Percentiles rank a stretch among this genome's conserved stretches.
These are phyloP conservation scores for Soucietia sequanensis DNA, from an alignment of 805 yeast species.

Conservation along the genomic window DNA sequence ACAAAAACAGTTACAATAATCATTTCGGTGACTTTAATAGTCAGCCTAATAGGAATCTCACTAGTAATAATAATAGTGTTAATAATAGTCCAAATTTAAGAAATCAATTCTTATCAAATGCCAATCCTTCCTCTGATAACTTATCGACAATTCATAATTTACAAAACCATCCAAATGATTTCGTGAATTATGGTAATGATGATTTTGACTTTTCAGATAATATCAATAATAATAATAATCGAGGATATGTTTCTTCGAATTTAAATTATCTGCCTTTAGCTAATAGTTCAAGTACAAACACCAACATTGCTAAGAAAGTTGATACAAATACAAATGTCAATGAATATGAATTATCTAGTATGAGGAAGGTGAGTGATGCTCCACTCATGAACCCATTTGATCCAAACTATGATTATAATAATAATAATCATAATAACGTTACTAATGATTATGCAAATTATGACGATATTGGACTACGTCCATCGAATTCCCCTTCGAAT, in stretches of 20 bases:
- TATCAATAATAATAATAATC: not conserved
- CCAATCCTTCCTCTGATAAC: conserved; percentile 10
- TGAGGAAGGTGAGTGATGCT: not conserved
- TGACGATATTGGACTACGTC: not conserved
- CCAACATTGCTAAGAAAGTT: not conserved
- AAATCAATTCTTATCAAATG: conserved; percentile 18
- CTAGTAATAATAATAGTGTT: too few species aligned
- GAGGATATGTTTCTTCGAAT: not conserved
- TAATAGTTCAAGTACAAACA: conserved; percentile 1
- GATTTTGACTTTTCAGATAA: not conserved
- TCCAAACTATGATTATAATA: not conserved
- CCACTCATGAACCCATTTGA: not conserved
- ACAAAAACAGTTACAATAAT: too few species aligned
- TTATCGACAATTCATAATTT: not conserved
- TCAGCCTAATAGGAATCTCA: too few species aligned
- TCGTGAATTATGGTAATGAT: not conserved
- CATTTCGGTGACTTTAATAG: too few species aligned
- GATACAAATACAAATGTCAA: conserved; percentile 4
- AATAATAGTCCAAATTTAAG: conserved; percentile 7
- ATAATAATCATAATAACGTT: not conserved
- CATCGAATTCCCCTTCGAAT: not conserved
- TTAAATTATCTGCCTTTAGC: not conserved
- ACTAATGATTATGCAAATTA: not conserved
- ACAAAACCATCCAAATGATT: not conserved
- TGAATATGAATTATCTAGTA: conserved; percentile 8